Conservation (phyloP, 2,329 filamentous ascomycete species). For the Diaporthe citri region DNA sequence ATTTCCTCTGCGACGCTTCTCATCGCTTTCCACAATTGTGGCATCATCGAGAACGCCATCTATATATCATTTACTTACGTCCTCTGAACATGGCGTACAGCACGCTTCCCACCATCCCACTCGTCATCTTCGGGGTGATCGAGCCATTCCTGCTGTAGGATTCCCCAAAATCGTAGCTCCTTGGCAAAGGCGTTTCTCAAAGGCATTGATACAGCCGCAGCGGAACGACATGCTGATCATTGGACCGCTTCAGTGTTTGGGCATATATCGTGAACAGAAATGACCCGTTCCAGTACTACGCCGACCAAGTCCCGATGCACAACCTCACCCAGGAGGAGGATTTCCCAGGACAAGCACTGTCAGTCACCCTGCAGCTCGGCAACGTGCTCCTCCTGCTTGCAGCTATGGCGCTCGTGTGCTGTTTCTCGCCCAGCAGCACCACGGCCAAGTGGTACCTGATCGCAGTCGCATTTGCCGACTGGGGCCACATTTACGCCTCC, state of each 20-base stretch:
- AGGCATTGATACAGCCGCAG: not conserved
- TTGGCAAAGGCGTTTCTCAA: not conserved
- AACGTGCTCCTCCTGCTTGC: conserved; percentile 51
- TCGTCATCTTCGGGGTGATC: conserved; percentile 27
- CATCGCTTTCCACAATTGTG: not conserved
- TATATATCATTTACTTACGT: not conserved
- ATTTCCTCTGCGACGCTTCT: not conserved
- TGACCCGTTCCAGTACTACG: conserved; percentile 47
- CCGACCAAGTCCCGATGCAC: conserved; percentile 45
- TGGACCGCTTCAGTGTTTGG: conserved; percentile 32
- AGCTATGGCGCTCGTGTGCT: conserved; percentile 47
- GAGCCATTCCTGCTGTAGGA: conserved; percentile 26
- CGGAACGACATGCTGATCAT: not conserved
- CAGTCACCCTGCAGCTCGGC: conserved; percentile 46
- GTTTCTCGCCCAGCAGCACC: conserved; percentile 46
- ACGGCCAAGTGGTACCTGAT: conserved; percentile 46
- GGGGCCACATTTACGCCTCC: conserved; percentile 50
- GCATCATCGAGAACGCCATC: not conserved
- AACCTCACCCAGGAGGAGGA: conserved; percentile 34
- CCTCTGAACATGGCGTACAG: conserved; percentile 10
- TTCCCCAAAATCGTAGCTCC: not conserved
- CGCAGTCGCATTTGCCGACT: conserved; percentile 50
- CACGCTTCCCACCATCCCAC: conserved; percentile 24
- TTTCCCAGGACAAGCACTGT: conserved; percentile 43
- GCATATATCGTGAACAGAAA: conserved; percentile 42